phyloP scores from a whole-genome alignment of 352 stramenopile genomes.

The Blastocystis sp. region DNA sequence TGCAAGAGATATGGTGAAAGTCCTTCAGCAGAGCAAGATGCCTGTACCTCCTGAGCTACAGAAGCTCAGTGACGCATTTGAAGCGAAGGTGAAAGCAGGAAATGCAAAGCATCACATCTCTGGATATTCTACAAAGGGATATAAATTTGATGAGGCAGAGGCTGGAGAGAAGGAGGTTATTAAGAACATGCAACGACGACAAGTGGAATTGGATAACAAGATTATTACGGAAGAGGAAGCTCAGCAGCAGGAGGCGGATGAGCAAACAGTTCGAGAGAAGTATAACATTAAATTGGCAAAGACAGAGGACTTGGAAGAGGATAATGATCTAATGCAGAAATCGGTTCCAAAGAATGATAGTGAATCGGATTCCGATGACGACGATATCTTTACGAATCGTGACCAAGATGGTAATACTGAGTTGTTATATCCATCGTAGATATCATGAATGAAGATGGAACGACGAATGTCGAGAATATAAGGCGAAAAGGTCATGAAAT shows the following conservation, averaged over 20 bases:
- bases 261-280: slow-evolving; percentile 39
- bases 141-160: slow-evolving; percentile 94
- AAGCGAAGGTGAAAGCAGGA: slow-evolving; percentile 87
- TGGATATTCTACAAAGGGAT: slow-evolving; percentile 94
- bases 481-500: slow-evolving; percentile 48
- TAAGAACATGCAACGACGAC: slow-evolving; percentile 80
- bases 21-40: slow-evolving; percentile 78
- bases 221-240: slow-evolving; percentile 36
- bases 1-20: slow-evolving; percentile 90
- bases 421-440: background rate
- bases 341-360: background rate
- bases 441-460: slow-evolving; percentile 57
- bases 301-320: background rate
- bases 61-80: slow-evolving; percentile 85
- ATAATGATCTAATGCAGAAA: background rate
- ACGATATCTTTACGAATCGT: background rate
- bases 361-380: slow-evolving; percentile 9
- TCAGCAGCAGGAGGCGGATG: slow-evolving; percentile 47
- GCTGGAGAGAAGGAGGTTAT: slow-evolving; percentile 88
- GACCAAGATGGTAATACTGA: background rate
- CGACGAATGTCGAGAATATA: slow-evolving; percentile 27
- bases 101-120: slow-evolving; percentile 88
- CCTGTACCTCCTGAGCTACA: slow-evolving; percentile 78
- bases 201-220: slow-evolving; percentile 79
- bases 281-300: slow-evolving; percentile 41